Conservation (phyloP, 2,329 filamentous ascomycete genomes). For the Claviceps sp. region DNA sequence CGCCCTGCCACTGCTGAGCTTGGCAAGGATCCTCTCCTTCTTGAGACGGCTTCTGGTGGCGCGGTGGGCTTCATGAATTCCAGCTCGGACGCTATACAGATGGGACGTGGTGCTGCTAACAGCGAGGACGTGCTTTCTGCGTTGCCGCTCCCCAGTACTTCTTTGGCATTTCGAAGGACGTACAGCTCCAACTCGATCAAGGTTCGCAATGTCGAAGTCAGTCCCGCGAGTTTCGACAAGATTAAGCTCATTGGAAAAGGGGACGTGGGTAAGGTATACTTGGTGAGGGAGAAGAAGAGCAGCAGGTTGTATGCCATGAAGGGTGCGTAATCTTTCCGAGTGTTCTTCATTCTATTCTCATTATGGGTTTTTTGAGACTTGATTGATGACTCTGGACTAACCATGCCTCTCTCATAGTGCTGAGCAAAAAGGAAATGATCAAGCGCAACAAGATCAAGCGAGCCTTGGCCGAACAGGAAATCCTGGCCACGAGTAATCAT, state of each 20-base stretch:
- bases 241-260: constrained; percentile 99
- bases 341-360: no score
- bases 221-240: constrained; percentile 94
- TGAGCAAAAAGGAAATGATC: constrained; percentile 99
- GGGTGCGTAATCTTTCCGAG: constrained; percentile 40
- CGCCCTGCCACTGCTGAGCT: constrained; percentile 77
- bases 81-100: constrained; percentile 15
- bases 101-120: constrained; percentile 25
- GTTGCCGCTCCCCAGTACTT: constrained; percentile 52
- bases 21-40: constrained; percentile 62
- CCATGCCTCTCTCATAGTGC: constrained; percentile 40
- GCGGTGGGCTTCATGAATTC: constrained; percentile 17
- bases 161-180: constrained; percentile 75
- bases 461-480: constrained; percentile 93
- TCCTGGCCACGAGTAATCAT: constrained; percentile 94
- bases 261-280: constrained; percentile 95
- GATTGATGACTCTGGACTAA: background rate
- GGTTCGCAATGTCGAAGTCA: constrained; percentile 90
- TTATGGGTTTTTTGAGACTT: background rate
- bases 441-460: constrained; percentile 99
- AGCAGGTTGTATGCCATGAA: constrained; percentile 96
- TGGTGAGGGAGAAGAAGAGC: constrained; percentile 97
- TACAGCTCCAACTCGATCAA: constrained; percentile 99
- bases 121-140: constrained; percentile 41
- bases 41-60: constrained; percentile 28